A percentile compares a stretch with the other conserved stretches of the same genome.
Evolutionary conservation across 768 basidiomycete species (phyloP).

Genomic region (Amanita pallidorosea): DNA sequence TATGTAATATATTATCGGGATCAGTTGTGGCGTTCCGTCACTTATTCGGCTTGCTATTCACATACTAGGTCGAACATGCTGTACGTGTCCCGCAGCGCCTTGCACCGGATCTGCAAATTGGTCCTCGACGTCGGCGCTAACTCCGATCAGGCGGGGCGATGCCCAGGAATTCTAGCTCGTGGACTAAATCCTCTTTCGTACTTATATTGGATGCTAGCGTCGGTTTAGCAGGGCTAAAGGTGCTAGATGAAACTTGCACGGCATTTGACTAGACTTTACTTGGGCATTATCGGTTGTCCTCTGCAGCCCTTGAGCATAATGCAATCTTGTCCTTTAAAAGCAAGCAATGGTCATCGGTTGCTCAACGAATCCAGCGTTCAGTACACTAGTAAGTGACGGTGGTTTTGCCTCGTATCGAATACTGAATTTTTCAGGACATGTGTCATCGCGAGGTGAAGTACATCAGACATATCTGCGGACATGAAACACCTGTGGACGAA

Average conservation of each 20-base stretch:
- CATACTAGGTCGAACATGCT: not conserved
- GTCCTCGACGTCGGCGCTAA: not conserved
- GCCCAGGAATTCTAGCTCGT: not conserved
- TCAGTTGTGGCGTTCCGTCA: too few relatives aligned
- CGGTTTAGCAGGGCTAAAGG: not conserved
- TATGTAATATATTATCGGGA: not conserved
- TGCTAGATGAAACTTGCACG: not conserved
- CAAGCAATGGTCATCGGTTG: not conserved
- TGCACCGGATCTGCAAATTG: not conserved
- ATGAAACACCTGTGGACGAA: constrained; percentile 18
- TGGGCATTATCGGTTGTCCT: not conserved
- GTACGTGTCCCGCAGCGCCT: not conserved
- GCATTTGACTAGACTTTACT: not conserved
- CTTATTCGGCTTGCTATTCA: too few relatives aligned
- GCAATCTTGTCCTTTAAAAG: not conserved
- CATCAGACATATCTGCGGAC: constrained; percentile 26
- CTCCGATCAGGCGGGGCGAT: not conserved
- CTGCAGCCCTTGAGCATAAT: not conserved
- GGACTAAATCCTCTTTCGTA: not conserved
- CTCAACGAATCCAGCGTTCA: not conserved
- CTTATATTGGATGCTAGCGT: not conserved
- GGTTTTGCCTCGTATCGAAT: not conserved
- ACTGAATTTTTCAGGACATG: constrained; percentile 17
- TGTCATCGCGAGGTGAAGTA: constrained; percentile 31
- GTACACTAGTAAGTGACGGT: not conserved